phyloP scores from a whole-genome alignment of 1,284 basidiomycete genomes.

The Trametes polyzona region DNA sequence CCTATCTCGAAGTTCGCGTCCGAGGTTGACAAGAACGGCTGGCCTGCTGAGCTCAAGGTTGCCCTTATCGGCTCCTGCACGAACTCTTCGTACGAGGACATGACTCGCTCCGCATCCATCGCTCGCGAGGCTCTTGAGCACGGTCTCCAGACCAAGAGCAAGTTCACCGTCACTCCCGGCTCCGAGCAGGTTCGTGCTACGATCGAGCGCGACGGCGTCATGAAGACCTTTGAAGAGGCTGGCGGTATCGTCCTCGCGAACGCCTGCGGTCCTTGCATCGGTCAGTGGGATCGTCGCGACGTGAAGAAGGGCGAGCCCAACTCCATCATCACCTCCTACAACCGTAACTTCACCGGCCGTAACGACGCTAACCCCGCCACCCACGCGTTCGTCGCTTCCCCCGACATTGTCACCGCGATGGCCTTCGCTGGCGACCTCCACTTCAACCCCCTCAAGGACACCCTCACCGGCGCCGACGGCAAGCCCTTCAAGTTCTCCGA shows the following conservation, averaged over 20 bases:
- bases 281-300: conserved; percentile 98
- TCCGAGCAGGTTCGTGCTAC: conserved; percentile 99
- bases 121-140: conserved; percentile 87
- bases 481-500: conserved; percentile 97
- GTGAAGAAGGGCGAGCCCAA: conserved; percentile 97
- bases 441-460: conserved; percentile 97
- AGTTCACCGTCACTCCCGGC: conserved; percentile 98
- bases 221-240: conserved; percentile 83
- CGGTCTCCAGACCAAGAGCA: conserved; percentile 89
- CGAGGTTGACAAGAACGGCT: conserved; percentile 94
- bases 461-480: conserved; percentile 89
- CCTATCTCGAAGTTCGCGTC: conserved; percentile 95
- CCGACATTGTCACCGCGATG: conserved; percentile 98
- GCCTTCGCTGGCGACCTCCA: conserved; percentile 92
- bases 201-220: conserved; percentile 95
- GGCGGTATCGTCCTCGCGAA: conserved; percentile 97
- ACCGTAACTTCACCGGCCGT: conserved; percentile 99
- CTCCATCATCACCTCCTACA: conserved; percentile 99
- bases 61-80: conserved; percentile 99
- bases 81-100: conserved; percentile 99
- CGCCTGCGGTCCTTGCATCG: conserved; percentile 98
- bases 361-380: conserved; percentile 99
- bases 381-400: conserved; percentile 98
- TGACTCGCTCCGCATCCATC: conserved; percentile 96
- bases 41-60: conserved; percentile 97